Evolutionary conservation across 768 basidiomycete genomes (phyloP).

Genomic region (Lactifluus echinatus): DNA sequence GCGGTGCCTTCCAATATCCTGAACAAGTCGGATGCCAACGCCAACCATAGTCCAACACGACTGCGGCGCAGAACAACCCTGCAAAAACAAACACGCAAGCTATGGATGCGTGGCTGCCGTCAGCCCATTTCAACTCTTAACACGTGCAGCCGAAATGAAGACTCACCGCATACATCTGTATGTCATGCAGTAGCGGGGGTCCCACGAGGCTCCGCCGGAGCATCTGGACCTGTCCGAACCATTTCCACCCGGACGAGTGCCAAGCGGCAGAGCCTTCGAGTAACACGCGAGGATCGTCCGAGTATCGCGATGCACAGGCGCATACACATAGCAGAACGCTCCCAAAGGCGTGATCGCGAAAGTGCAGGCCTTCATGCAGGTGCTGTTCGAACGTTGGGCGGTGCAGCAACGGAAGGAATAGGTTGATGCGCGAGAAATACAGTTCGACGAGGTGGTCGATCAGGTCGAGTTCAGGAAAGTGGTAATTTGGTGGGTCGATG

Average conservation of each 20-base stretch:
- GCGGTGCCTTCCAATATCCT: conserved; percentile 71
- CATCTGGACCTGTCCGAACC: conserved; percentile 51
- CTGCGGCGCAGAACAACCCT: conserved; percentile 40
- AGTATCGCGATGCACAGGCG: conserved; percentile 41
- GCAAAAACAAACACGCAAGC: conserved; percentile 34
- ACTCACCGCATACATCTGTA: conserved; percentile 57
- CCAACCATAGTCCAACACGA: conserved; percentile 50
- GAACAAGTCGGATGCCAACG: conserved; percentile 58
- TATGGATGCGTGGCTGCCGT: conserved; percentile 21
- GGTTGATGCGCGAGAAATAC: conserved; percentile 38
- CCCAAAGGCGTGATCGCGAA: conserved; percentile 35
- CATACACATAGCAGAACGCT: conserved; percentile 41
- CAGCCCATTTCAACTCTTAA: conserved; percentile 22
- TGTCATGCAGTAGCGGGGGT: conserved; percentile 52
- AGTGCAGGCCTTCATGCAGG: conserved; percentile 32
- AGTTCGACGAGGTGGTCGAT: conserved; percentile 36
- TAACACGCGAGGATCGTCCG: conserved; percentile 44
- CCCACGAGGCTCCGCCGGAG: conserved; percentile 49
- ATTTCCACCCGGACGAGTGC: conserved; percentile 39
- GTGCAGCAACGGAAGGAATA: conserved; percentile 40
- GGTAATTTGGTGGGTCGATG: neutral
- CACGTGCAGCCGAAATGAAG: conserved; percentile 24
- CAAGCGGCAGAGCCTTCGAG: conserved; percentile 22
- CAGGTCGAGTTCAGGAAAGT: conserved; percentile 32
- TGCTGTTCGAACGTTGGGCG: conserved; percentile 36